Percentiles rank a stretch among this genome's conserved stretches.
These are phyloP conservation scores for Aspergillus sp. DNA, from an alignment of 2,329 filamentous ascomycete genomes.

Conservation along the genomic window DNA sequence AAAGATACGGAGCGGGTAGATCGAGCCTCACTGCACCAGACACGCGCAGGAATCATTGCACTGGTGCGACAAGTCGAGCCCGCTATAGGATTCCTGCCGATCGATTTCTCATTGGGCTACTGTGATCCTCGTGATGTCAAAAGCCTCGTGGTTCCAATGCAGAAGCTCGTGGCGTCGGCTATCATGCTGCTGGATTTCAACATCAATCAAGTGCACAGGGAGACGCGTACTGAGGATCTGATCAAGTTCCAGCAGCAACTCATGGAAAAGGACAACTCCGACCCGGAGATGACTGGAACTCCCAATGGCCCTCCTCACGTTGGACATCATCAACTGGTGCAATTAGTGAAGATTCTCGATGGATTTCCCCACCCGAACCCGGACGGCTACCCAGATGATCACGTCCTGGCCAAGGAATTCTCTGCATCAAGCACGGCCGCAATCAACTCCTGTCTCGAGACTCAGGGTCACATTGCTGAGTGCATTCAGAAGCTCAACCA, in stretches of 20 bases:
- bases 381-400: neutral
- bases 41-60: slow-evolving; percentile 41
- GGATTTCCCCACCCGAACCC: slow-evolving; percentile 41
- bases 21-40: slow-evolving; percentile 30
- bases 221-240: neutral
- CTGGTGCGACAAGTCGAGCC: slow-evolving; percentile 47
- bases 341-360: neutral
- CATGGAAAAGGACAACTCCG: neutral
- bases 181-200: slow-evolving; percentile 52
- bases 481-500: slow-evolving; percentile 36
- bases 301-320: neutral
- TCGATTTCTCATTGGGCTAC: slow-evolving; percentile 53
- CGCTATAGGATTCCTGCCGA: slow-evolving; percentile 48
- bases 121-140: slow-evolving; percentile 53
- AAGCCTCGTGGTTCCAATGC: slow-evolving; percentile 41
- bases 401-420: slow-evolving; percentile 39
- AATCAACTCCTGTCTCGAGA: slow-evolving; percentile 33
- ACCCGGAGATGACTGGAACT: slow-evolving; percentile 4
- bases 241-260: slow-evolving; percentile 9
- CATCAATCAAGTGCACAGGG: slow-evolving; percentile 33
- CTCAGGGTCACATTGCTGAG: neutral
- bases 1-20: slow-evolving; percentile 24
- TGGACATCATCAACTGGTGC: neutral
- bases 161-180: slow-evolving; percentile 40
- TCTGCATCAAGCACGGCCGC: slow-evolving; percentile 31